Percentiles rank a stretch among this genome's conserved stretches.
phyloP scores from a whole-genome alignment of 2,329 filamentous ascomycete species.

The Eutypa lata region DNA sequence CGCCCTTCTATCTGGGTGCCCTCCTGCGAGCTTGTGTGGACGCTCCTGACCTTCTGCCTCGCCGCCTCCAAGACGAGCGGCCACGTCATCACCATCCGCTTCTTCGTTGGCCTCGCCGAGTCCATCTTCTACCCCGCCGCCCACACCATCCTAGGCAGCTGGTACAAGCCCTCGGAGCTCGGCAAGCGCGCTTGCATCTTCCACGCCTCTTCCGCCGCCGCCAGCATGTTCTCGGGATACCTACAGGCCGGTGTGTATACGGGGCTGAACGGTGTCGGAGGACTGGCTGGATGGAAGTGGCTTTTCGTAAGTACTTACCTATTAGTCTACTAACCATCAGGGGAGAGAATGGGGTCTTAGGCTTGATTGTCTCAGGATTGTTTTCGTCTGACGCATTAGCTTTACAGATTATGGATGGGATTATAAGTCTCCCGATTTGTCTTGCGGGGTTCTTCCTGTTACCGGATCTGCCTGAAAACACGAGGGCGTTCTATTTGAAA shows the following conservation, averaged over 20 bases:
- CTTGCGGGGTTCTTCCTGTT: constrained; percentile 46
- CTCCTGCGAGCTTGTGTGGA: constrained; percentile 35
- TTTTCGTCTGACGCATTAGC: constrained; percentile 2
- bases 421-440: constrained; percentile 54
- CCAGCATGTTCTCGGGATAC: constrained; percentile 55
- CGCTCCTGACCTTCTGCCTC: constrained; percentile 31
- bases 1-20: constrained; percentile 43
- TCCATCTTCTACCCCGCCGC: constrained; percentile 37
- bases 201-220: constrained; percentile 48
- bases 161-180: constrained; percentile 41
- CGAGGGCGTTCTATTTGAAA: constrained; percentile 18
- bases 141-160: constrained; percentile 41
- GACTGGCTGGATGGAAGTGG: constrained; percentile 52
- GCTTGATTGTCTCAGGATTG: too few species aligned
- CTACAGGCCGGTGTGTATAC: constrained; percentile 52
- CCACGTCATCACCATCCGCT: constrained; percentile 39
- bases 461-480: constrained; percentile 20
- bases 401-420: constrained; percentile 47
- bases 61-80: constrained; percentile 27
- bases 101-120: constrained; percentile 41
- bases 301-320: constrained; percentile 36
- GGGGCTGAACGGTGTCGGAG: constrained; percentile 45
- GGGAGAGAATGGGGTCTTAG: too few species aligned
- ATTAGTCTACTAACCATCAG: neutral
- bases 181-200: constrained; percentile 51